phyloP scores from a whole-genome alignment of 208 protist genomes.

The Trypanosoma platydactyli region DNA sequence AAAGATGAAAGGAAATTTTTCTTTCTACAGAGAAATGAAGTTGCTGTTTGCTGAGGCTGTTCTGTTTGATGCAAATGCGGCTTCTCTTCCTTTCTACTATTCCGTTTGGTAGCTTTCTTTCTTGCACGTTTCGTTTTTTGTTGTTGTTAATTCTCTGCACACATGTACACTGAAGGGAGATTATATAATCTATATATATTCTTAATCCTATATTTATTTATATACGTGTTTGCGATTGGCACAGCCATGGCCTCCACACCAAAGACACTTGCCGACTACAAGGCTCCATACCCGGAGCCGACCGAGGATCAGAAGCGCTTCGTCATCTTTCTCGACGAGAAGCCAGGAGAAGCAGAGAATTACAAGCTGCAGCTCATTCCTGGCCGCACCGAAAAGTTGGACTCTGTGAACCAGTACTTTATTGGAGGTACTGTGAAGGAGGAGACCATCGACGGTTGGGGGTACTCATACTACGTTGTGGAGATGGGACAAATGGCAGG shows the following conservation, averaged over 20 bases:
- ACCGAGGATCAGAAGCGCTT: slow-evolving; percentile 57
- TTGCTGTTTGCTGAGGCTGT: too few species aligned
- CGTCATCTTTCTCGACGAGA: slow-evolving; percentile 67
- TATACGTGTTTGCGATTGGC: slow-evolving; percentile 1
- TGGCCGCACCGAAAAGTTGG: slow-evolving; percentile 43
- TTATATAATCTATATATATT: slow-evolving; percentile 3
- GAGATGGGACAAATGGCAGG: not conserved
- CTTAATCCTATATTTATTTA: slow-evolving; percentile 6
- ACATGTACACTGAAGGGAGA: too few species aligned
- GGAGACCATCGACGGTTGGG: slow-evolving; percentile 62
- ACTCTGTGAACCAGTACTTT: slow-evolving; percentile 47
- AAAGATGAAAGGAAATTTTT: too few species aligned
- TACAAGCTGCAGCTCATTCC: slow-evolving; percentile 72
- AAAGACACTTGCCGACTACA: slow-evolving; percentile 53
- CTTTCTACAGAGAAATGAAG: too few species aligned
- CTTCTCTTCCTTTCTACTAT: too few species aligned
- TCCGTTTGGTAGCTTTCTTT: too few species aligned
- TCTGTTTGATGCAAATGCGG: too few species aligned
- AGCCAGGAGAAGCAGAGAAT: slow-evolving; percentile 42
- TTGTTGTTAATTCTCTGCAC: too few species aligned
- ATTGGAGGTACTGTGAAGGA: slow-evolving; percentile 49
- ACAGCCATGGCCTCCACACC: not conserved
- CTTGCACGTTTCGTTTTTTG: too few species aligned
- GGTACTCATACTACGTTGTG: slow-evolving; percentile 27
- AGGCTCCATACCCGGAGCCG: slow-evolving; percentile 63